Evolutionary conservation across 345 rosid species (phyloP).

Genomic region (Pugionium dolabratum): DNA sequence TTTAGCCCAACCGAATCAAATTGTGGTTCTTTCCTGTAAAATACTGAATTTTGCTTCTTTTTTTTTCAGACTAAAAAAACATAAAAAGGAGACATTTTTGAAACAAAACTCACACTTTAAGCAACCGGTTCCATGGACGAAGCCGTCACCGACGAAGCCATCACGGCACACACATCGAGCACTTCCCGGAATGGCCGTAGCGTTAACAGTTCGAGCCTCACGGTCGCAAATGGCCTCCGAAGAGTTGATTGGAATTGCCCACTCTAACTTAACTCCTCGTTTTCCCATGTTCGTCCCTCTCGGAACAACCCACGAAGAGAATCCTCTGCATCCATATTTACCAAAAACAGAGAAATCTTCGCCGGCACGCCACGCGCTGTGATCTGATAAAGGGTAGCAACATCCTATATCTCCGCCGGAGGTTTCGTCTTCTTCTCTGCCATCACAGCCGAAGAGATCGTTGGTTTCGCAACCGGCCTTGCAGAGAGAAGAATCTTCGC

Average conservation of each 20-base stretch:
- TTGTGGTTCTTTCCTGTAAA: no score
- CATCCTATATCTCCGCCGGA: conserved; percentile 57
- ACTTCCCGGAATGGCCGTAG: conserved; percentile 59
- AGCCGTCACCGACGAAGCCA: conserved; percentile 77
- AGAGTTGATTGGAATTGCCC: conserved; percentile 67
- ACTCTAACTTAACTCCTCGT: conserved; percentile 81
- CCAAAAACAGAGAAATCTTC: conserved; percentile 65
- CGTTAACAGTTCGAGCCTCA: conserved; percentile 57
- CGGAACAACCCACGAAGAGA: conserved; percentile 72
- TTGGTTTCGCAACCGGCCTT: conserved; percentile 67
- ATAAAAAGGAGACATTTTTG: no score
- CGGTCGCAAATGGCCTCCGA: conserved; percentile 47
- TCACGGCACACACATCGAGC: conserved; percentile 69
- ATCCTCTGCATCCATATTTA: conserved; percentile 78
- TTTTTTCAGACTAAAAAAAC: no score
- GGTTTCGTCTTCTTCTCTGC: conserved; percentile 38
- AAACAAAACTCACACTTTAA: conserved; percentile 50
- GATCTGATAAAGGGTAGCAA: conserved; percentile 84
- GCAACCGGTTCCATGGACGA: conserved; percentile 65
- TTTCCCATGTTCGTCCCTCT: conserved; percentile 56
- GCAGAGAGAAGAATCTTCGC: conserved; percentile 84
- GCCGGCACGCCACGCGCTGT: conserved; percentile 59
- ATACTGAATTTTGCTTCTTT: no score
- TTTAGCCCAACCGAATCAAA: not conserved
- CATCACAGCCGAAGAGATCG: conserved; percentile 63